Evolutionary conservation across 1,284 basidiomycete genomes (phyloP).

Genomic region (Phylloboletellus chloephorus): DNA sequence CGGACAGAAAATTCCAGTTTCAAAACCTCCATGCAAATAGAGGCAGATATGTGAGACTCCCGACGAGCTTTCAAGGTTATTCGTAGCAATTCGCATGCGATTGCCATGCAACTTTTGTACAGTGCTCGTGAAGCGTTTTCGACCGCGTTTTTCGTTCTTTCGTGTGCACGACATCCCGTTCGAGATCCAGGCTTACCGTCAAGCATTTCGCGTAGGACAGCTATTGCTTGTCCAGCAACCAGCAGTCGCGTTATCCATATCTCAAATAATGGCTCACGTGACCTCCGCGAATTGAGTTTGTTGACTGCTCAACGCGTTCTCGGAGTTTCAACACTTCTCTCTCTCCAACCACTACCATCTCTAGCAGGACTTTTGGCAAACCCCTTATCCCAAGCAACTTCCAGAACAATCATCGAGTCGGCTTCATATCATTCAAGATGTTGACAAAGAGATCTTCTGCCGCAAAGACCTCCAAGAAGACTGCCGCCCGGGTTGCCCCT

Average conservation of each 20-base stretch:
- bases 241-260: conserved; percentile 22
- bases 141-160: conserved; percentile 20
- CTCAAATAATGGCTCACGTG: conserved; percentile 34
- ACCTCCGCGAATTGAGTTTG: conserved; percentile 38
- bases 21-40: conserved; percentile 18
- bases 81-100: conserved; percentile 16
- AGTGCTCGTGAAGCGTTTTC: conserved; percentile 1
- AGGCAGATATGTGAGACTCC: conserved; percentile 16
- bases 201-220: not conserved
- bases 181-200: conserved; percentile 3
- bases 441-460: conserved; percentile 30
- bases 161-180: conserved; percentile 13
- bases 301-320: conserved; percentile 51
- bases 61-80: conserved; percentile 15
- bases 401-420: conserved; percentile 31
- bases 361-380: conserved; percentile 30
- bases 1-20: conserved; percentile 27
- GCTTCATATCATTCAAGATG: conserved; percentile 25
- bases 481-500: conserved; percentile 38
- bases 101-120: conserved; percentile 19
- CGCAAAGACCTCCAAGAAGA: conserved; percentile 32
- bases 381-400: conserved; percentile 25
- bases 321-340: conserved; percentile 55
- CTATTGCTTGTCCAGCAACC: conserved; percentile 9
- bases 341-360: conserved; percentile 48